Evolutionary conservation across 2,329 filamentous ascomycete genomes (phyloP), one percentile per base, ranked within the genome.

Genomic region (Xylaria sp.): DNA sequence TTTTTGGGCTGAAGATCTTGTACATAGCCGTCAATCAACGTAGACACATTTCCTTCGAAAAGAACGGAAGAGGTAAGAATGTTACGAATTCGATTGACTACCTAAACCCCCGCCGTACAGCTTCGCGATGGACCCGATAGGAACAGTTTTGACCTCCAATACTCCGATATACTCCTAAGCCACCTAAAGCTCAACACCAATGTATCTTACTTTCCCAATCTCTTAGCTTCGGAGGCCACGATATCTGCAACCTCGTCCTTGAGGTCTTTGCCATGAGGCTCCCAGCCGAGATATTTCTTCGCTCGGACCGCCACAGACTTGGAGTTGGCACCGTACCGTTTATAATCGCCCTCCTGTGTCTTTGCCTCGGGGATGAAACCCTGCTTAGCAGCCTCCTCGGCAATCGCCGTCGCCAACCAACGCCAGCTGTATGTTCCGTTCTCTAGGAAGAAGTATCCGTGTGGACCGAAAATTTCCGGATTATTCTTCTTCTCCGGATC

Each of bases 391-490:
- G 87, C 88, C 73, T 87, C 84, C 51, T 89, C 83, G 0, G 87
- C 88, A 66, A 92, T 82, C 75, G 81, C 82, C 67, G 79, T 78
- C 2, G 88, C 82, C 8, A 91, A 76, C 15, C 92, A 88, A 5
- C 87, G 85, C 91, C 90, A 94, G 28, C 80, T 81, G 76, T 91
- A 88, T 63, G 86, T 81, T 1, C 88, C 90, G 72, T 86, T 87
- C 77, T 91, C 89, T 8, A 86, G 83, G 70, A 94, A 89, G 80
- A 89, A 93, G 78, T 93, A 94, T 0, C 84, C 90, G 41, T 87
- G 78, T 0, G 79, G 78, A 1, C 90, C 90, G 85, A 91, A 93
- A 4, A 89, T 81, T 74, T 92, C 90, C 0, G 86, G 80, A 66
- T 89, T 86, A 4, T 83, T 80, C 59, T 82, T 82, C 71, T 87